phyloP scores from a whole-genome alignment of 2,329 filamentous ascomycete species.

The Monosporascus sp. region DNA sequence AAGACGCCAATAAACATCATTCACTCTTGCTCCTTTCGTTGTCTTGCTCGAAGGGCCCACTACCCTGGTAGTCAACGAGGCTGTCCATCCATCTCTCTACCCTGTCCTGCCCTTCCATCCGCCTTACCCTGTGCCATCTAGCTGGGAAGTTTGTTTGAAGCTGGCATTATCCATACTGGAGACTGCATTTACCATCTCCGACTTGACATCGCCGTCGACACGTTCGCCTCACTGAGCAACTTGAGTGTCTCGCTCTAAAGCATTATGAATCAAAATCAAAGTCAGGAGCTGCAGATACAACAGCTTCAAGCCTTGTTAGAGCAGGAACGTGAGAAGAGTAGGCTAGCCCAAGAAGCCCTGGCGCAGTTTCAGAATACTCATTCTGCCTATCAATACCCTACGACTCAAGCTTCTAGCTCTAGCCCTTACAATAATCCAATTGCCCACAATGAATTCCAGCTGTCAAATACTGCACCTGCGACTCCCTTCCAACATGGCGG shows the following conservation, averaged over 20 bases:
- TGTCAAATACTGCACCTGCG: conserved; percentile 18
- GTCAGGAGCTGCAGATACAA: conserved; percentile 22
- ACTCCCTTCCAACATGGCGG: conserved; percentile 13
- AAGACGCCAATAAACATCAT: conserved; percentile 11
- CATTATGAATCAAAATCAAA: conserved; percentile 20
- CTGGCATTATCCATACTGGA: no score
- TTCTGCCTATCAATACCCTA: conserved; percentile 16
- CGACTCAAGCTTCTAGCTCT: conserved; percentile 14
- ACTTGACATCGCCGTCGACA: conserved; percentile 3
- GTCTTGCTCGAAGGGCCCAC: conserved; percentile 6
- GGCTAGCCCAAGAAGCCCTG: conserved; percentile 18
- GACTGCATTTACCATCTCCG: no score
- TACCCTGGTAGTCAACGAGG: conserved; percentile 7
- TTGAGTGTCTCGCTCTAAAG: conserved; percentile 5
- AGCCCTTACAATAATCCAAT: conserved; percentile 16
- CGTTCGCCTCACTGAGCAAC: conserved; percentile 10
- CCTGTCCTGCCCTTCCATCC: neutral
- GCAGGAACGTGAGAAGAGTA: conserved; percentile 20
- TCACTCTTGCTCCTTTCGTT: conserved; percentile 14
- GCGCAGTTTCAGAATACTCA: conserved; percentile 19
- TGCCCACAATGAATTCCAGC: conserved; percentile 23
- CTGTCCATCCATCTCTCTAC: conserved; percentile 4
- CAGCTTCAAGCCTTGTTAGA: conserved; percentile 19
- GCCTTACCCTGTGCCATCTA: neutral
- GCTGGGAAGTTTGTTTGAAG: neutral